Base-by-base conservation (phyloP, 306 rosid species). In the Canavalia gladiata region DNA sequence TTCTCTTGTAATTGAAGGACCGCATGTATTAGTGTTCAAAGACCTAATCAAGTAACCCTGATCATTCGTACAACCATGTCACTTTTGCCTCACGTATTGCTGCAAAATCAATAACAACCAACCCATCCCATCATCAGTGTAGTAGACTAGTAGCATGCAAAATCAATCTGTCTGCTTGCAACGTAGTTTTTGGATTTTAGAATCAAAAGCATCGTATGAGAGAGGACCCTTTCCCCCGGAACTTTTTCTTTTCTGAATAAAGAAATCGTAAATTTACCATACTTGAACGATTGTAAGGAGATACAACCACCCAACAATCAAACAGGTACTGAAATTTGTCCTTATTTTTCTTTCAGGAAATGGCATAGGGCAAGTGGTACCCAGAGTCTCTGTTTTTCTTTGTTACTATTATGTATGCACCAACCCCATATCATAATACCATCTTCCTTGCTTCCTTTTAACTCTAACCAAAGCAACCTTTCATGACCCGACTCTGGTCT, bases 351-450 rank as follows among this genome's bases (percentile, higher is more conserved):
- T 49, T 37, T 49, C 13, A 29, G 76, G 18, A 77, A 76, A 80
- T 67, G 83, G 52, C 83, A 73, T 1, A 67, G 76, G 55, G 41
- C 56, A 67, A 62, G 58, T 59, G 78, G 79, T 45, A 46, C 54
- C 35, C 67, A 30, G 43, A 46, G 65, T 39, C 50, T 65, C 25
- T 68, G 73, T 46, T 42, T 83, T 80, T 80, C 69, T 68, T 28
- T 7, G 56, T 73, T 85, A 18, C 25, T 18, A 80, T 29, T 59
- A 28, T n/a, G 46, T 39, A 6, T 47, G 73, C 75, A 80, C 78
- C 87, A 59, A 88, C 80, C 34, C 77, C 29, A 63, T n/a, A 11
- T 49, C 74, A 71, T n/a, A 68, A 68, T 33, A 13, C 72, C 65
- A 64, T 39, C 1, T 47, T 47, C 74, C 63, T 75, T 9, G 18